Percentiles rank a stretch among this genome's conserved stretches.
Evolutionary conservation across 495 filamentous ascomycete genomes (phyloP).

Genomic region (Penicillium manginii): DNA sequence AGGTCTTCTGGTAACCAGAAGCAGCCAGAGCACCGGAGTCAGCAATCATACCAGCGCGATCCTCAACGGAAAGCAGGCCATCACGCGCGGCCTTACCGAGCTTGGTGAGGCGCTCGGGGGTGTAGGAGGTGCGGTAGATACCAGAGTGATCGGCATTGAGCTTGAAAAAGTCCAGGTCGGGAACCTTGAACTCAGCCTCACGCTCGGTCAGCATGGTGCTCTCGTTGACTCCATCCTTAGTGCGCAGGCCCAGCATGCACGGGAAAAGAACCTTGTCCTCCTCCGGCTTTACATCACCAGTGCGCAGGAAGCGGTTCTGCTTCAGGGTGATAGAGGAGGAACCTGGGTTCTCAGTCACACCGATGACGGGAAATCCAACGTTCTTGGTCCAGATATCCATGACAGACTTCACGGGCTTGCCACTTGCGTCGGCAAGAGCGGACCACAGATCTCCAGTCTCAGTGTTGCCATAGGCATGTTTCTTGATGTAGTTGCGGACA

Average conservation of each 20-base stretch:
- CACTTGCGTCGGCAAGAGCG: conserved; percentile 85
- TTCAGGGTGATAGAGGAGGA: conserved; percentile 56
- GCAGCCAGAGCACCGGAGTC: conserved; percentile 90
- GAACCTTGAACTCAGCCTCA: conserved; percentile 71
- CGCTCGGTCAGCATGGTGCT: conserved; percentile 69
- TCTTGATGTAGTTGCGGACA: conserved; percentile 88
- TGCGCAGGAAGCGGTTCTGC: conserved; percentile 71
- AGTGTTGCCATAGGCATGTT: conserved; percentile 80
- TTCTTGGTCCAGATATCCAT: conserved; percentile 75
- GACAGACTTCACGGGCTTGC: conserved; percentile 79
- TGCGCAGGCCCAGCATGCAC: conserved; percentile 62
- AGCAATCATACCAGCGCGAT: conserved; percentile 93
- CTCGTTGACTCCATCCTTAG: conserved; percentile 60
- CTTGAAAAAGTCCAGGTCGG: conserved; percentile 67
- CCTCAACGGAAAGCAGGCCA: conserved; percentile 86
- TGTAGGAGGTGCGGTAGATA: conserved; percentile 67
- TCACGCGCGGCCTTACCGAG: conserved; percentile 77
- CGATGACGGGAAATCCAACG: conserved; percentile 67
- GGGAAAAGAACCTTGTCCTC: conserved; percentile 75
- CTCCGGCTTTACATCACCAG: conserved; percentile 66
- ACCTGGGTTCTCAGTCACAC: conserved; percentile 57
- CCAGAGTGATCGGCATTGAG: conserved; percentile 69
- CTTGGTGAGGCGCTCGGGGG: conserved; percentile 62
- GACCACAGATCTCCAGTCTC: conserved; percentile 90
- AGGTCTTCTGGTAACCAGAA: conserved; percentile 92